Evolutionary conservation across 2,329 filamentous ascomycete genomes (phyloP).

Genomic region (Fusarium duplospermum): DNA sequence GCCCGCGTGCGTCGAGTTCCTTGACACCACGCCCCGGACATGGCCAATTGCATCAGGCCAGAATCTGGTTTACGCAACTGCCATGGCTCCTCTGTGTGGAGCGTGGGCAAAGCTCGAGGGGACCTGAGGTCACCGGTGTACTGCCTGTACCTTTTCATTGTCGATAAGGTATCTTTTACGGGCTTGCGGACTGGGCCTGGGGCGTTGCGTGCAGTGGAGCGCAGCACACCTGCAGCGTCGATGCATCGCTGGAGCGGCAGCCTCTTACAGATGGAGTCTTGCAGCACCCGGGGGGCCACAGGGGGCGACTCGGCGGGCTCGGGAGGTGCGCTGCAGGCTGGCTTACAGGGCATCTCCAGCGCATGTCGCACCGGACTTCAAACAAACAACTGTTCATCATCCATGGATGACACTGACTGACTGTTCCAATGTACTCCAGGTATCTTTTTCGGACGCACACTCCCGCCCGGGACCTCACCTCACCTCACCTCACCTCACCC

Average conservation of each 20-base stretch:
- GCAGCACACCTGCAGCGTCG: conserved; percentile 10
- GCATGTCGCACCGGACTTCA: neutral
- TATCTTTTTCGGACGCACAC: conserved; percentile 33
- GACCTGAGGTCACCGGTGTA: neutral
- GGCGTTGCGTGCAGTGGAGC: neutral
- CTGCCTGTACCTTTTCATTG: neutral
- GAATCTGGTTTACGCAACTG: conserved; percentile 44
- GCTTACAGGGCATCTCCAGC: conserved; percentile 1
- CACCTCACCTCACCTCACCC: conserved; percentile 23
- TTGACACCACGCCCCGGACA: conserved; percentile 5
- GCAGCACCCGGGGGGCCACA: neutral
- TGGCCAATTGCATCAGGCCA: conserved; percentile 46
- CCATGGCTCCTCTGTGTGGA: conserved; percentile 12
- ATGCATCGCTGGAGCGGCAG: neutral
- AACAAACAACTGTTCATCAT: neutral
- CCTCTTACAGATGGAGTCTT: conserved; percentile 18
- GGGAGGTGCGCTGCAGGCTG: neutral
- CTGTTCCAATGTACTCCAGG: conserved; percentile 17
- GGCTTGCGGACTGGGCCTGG: neutral
- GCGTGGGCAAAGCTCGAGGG: neutral
- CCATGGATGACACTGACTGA: conserved; percentile 17
- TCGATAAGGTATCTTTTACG: conserved; percentile 26
- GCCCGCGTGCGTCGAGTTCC: conserved; percentile 38
- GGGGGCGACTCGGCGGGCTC: conserved; percentile 9
- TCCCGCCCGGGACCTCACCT: conserved; percentile 34